Evolutionary conservation across 805 yeast genomes (phyloP).

Genomic region (Spathaspora hagerdaliae): DNA sequence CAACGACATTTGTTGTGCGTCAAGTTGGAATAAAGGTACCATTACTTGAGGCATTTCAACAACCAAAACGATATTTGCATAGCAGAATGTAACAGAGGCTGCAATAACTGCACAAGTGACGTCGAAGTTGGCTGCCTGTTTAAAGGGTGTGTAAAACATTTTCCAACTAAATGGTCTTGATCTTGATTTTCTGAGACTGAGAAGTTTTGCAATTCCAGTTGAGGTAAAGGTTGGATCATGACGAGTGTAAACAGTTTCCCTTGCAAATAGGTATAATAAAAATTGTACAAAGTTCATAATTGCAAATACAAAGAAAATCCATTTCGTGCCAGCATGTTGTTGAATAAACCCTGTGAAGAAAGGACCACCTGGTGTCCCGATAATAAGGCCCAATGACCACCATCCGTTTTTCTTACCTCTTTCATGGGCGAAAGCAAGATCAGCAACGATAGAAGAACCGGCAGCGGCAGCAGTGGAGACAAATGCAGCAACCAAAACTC

Average conservation of each 20-base stretch:
- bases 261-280: conserved; percentile 2
- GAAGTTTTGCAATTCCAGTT: not conserved
- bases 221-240: not conserved
- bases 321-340: conserved; percentile 7
- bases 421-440: conserved; percentile 9
- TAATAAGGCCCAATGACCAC: conserved; percentile 11
- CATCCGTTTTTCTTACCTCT: conserved; percentile 13
- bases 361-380: conserved; percentile 14
- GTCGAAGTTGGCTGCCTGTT: not conserved
- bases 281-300: conserved; percentile 11
- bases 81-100: conserved; percentile 14
- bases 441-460: conserved; percentile 11
- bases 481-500: conserved; percentile 8
- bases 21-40: conserved; percentile 12
- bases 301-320: conserved; percentile 10
- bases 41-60: conserved; percentile 18
- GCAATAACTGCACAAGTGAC: conserved; percentile 13
- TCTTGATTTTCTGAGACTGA: not conserved
- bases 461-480: conserved; percentile 9
- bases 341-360: conserved; percentile 11
- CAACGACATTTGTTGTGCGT: conserved; percentile 18
- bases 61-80: conserved; percentile 15
- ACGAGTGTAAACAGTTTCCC: conserved; percentile 7
- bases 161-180: conserved; percentile 1
- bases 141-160: conserved; percentile 7